These are phyloP conservation scores for Plantago elongata DNA, from an alignment of 257 asterid species.

Conservation along the genomic window DNA sequence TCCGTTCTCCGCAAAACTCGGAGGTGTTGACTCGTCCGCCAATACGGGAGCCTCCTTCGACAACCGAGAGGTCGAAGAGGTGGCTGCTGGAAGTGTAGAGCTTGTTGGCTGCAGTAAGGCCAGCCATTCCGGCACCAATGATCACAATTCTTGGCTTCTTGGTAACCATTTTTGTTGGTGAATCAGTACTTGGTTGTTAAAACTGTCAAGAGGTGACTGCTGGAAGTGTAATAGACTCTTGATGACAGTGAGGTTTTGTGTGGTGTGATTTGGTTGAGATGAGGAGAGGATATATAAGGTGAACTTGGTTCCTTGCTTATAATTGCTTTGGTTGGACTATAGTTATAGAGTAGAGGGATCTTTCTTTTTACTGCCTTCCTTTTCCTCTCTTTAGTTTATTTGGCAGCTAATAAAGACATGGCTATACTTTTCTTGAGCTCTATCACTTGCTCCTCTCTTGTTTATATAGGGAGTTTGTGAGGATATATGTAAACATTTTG, in stretches of 20 bases:
- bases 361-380: background rate
- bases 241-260: slow-evolving; percentile 23
- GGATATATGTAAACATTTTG: background rate
- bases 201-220: slow-evolving; percentile 8
- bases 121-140: slow-evolving; percentile 95
- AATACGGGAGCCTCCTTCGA: slow-evolving; percentile 71
- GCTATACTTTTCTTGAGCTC: slow-evolving; percentile 43
- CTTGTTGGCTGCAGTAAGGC: slow-evolving; percentile 76
- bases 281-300: slow-evolving; percentile 45
- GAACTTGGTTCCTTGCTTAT: slow-evolving; percentile 4
- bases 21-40: slow-evolving; percentile 82
- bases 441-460: slow-evolving; percentile 19
- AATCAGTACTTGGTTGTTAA: background rate
- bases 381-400: slow-evolving; percentile 22
- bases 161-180: slow-evolving; percentile 39
- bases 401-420: slow-evolving; percentile 48
- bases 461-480: background rate
- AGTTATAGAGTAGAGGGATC: slow-evolving; percentile 17
- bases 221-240: background rate
- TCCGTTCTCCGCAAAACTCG: slow-evolving; percentile 66
- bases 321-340: background rate
- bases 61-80: slow-evolving; percentile 49
- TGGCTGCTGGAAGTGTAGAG: slow-evolving; percentile 40
- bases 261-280: slow-evolving; percentile 38
- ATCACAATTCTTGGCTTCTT: slow-evolving; percentile 62